Evolutionary conservation across 192 early-diverging fungal species (phyloP).

Genomic region (Umbelopsis sp.): DNA sequence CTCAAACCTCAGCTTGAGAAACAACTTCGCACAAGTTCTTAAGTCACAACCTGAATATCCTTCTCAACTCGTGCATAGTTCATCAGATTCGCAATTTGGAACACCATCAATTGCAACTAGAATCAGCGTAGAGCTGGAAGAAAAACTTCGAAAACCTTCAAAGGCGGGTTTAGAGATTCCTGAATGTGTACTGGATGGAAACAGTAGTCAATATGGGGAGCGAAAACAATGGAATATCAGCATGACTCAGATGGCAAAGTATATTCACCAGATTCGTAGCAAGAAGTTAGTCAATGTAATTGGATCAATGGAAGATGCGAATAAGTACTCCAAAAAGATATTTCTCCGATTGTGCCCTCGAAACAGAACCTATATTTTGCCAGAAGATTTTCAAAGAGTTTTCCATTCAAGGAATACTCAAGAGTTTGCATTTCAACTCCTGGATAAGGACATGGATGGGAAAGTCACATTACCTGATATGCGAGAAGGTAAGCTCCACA

Average conservation of each 20-base stretch:
- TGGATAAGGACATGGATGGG: conserved; percentile 10
- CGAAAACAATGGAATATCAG: neutral
- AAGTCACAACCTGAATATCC: conserved; percentile 7
- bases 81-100: neutral
- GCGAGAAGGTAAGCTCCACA: neutral
- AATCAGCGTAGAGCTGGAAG: conserved; percentile 1
- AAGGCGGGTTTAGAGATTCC: neutral
- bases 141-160: neutral
- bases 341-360: neutral
- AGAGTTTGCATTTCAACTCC: neutral
- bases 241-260: conserved; percentile 2
- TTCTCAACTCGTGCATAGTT: neutral
- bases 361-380: neutral
- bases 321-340: conserved; percentile 9
- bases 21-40: neutral
- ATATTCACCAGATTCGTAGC: conserved; percentile 2
- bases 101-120: neutral
- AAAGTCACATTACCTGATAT: neutral
- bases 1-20: neutral
- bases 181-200: neutral
- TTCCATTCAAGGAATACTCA: conserved; percentile 2
- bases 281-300: conserved; percentile 4
- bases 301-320: conserved; percentile 13
- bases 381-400: neutral
- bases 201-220: conserved; percentile 1